Evolutionary conservation across 192 early-diverging fungal species (phyloP).

Genomic region (Umbelopsis sp.): DNA sequence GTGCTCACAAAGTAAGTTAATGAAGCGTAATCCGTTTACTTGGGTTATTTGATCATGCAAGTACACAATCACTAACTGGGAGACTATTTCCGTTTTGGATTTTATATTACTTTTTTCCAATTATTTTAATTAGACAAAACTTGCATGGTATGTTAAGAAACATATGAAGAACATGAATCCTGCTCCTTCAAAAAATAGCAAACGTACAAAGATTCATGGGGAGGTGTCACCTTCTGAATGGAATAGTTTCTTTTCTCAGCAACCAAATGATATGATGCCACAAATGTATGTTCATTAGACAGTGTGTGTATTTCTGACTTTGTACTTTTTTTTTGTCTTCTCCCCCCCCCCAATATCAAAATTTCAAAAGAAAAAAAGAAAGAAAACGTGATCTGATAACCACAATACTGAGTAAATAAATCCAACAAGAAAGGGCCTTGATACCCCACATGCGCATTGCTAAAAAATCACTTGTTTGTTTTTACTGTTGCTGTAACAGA

Average conservation of each 20-base stretch:
- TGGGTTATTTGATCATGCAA: background rate
- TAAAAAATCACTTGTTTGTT: too few relatives aligned
- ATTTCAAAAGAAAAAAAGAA: background rate
- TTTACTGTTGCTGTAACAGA: too few relatives aligned
- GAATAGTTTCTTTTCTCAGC: background rate
- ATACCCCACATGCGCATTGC: too few relatives aligned
- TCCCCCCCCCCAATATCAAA: background rate
- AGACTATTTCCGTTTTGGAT: background rate
- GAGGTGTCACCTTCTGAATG: slow-evolving; percentile 26
- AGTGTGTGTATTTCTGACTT: background rate
- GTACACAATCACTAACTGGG: too few relatives aligned
- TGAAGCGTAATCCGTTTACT: background rate
- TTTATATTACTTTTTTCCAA: background rate
- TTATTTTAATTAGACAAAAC: slow-evolving; percentile 18
- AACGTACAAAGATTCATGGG: slow-evolving; percentile 14
- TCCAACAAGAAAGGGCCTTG: too few relatives aligned
- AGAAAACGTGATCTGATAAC: background rate
- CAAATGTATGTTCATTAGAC: slow-evolving; percentile 16
- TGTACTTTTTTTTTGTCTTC: background rate
- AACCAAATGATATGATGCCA: background rate
- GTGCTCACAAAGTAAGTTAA: slow-evolving; percentile 40
- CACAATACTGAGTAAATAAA: too few relatives aligned
- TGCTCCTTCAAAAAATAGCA: background rate
- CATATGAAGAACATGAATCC: slow-evolving; percentile 9
- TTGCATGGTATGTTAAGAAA: slow-evolving; percentile 23